A percentile compares a stretch with the other conserved stretches of the same genome.
phyloP scores from a whole-genome alignment of 2,329 filamentous ascomycete genomes.

The Aspergillus jensenii region DNA sequence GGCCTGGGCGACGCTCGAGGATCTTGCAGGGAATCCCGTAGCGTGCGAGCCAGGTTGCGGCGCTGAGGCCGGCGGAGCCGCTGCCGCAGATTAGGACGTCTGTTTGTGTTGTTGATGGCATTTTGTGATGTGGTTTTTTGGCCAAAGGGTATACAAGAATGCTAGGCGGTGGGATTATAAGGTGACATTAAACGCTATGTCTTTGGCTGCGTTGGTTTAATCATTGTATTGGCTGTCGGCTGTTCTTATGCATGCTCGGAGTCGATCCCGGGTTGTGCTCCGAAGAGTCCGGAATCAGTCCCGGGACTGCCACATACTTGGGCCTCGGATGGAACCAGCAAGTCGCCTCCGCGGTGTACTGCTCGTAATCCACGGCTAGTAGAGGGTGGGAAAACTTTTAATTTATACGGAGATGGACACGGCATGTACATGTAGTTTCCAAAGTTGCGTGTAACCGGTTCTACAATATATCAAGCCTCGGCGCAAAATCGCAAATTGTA shows the following conservation, averaged over 20 bases:
- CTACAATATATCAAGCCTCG: not conserved
- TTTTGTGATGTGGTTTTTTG: not conserved
- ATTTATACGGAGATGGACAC: not conserved
- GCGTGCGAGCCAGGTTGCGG: constrained; percentile 61
- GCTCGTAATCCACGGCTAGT: not conserved
- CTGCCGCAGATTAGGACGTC: constrained; percentile 63
- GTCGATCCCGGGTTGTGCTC: constrained; percentile 16
- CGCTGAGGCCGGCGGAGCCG: constrained; percentile 62
- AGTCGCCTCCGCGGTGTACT: not conserved
- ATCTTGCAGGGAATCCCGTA: constrained; percentile 58
- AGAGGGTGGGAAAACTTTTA: not conserved
- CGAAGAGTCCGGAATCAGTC: constrained; percentile 15
- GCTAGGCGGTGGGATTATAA: not conserved
- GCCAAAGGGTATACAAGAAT: not conserved
- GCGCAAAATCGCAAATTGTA: constrained; percentile 9
- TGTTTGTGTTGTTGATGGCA: constrained; percentile 11
- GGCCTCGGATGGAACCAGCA: not conserved
- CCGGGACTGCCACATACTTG: constrained; percentile 7
- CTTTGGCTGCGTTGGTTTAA: not conserved
- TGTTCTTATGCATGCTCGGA: constrained; percentile 1
- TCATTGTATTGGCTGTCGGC: not conserved
- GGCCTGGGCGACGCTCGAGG: constrained; percentile 57
- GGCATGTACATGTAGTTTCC: not conserved
- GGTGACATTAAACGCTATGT: not conserved
- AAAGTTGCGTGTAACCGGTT: no score